phyloP scores from a whole-genome alignment of 2,329 filamentous ascomycete species.

The Fusarium liriodendri region DNA sequence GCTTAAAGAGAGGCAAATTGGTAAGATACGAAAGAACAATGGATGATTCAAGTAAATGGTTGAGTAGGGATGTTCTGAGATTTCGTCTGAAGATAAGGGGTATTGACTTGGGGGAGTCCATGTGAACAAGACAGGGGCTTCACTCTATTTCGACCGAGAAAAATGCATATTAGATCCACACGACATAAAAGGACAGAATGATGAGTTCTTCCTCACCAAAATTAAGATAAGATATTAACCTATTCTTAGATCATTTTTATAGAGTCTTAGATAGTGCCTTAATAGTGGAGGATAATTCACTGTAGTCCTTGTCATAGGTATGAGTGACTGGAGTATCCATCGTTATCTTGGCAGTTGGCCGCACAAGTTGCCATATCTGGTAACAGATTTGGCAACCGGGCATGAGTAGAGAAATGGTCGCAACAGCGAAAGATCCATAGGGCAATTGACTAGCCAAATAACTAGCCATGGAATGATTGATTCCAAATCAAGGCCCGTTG shows the following conservation, averaged over 20 bases:
- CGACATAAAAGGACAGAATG: not conserved
- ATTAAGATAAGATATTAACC: too few relatives aligned
- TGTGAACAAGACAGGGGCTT: not conserved
- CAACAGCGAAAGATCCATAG: not conserved
- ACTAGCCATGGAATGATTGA: not conserved
- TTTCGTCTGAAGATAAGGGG: not conserved
- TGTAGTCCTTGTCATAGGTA: not conserved
- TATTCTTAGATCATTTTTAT: too few relatives aligned
- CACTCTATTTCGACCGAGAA: not conserved
- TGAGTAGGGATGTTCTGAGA: not conserved
- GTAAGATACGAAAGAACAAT: not conserved
- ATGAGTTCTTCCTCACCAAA: too few relatives aligned
- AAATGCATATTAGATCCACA: not conserved
- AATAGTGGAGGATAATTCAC: too few relatives aligned
- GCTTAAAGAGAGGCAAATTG: too few relatives aligned
- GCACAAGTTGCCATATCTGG: not conserved
- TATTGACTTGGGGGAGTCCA: too few relatives aligned
- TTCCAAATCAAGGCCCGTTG: not conserved
- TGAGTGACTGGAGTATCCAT: not conserved
- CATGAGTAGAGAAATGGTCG: not conserved
- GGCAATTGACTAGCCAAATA: not conserved
- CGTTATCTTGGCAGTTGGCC: not conserved
- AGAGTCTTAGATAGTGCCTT: too few relatives aligned
- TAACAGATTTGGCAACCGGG: not conserved
- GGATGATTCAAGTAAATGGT: too few relatives aligned